Base-by-base conservation (phyloP, 2,329 filamentous ascomycete species). In the Cordyceps cicadae region DNA sequence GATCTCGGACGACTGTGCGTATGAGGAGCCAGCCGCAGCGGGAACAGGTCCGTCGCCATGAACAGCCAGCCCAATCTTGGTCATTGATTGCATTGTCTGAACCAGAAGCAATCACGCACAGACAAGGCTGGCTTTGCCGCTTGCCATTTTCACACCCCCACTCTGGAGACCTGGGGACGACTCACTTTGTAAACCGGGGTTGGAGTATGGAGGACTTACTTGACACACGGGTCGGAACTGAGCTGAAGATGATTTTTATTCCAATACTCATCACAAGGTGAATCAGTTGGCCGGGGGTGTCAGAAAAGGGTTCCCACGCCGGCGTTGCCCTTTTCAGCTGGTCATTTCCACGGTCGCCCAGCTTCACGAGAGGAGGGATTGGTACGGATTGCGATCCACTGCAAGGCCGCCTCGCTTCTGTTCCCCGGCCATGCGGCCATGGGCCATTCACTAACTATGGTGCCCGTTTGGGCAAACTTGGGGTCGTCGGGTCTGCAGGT, bases 381-480 rank as follows among this genome's bases (percentile, higher is more conserved):
- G 34, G 54, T 39, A 26, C 32, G n/a, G 41, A 24, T 24, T 14
- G 45, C 46, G 54, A 50, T 57, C 54, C 54, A 57, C 54, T 15
- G 17, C n/a, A 15, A 50, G 11, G 34, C 5, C 39, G 19, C 41
- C 21, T 49, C 11, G 34, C 17, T n/a, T 19, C 29, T 37, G 48
- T 37, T 46, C 41, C 49, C 41, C 39, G n/a, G 56, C 12, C 45
- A 45, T 29, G 39, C 39, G n/a, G 56, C 12, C 45, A 45, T 29
- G 39, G 39, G 37, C 46, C 17, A 4, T 15, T n/a, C 17, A 19
- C 53, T 45, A 17, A 19, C 41, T 45, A 48, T 21, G 54, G 51
- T 45, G 51, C 50, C 58, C 58, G 51, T 60, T 49, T 54, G 54
- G 51, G 51, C 51, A 49, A 34, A 51, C 34, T 32, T 43, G 43